A percentile compares a stretch with the other conserved stretches of the same genome.
phyloP scores from a whole-genome alignment of 139 green algal genomes.

The Gonium pectorale region DNA sequence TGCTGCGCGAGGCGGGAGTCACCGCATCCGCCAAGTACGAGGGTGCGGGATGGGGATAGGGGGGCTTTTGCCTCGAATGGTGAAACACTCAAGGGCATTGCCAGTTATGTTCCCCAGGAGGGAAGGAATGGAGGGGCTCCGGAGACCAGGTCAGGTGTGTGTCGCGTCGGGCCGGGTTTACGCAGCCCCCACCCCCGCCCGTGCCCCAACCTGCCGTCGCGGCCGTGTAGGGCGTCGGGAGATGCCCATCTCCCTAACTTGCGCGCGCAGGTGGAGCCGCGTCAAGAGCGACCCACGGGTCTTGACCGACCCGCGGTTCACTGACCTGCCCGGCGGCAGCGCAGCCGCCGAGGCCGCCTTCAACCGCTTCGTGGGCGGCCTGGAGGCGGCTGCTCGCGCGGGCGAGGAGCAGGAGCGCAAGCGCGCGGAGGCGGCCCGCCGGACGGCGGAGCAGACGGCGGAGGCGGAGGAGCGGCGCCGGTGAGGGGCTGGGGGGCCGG shows the following conservation, averaged over 20 bases:
- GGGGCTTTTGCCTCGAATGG: too few species aligned
- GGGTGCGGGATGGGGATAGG: too few species aligned
- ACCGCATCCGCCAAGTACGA: too few species aligned
- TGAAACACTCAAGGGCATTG: too few species aligned
- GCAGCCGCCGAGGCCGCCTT: constrained; percentile 36
- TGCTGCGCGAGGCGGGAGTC: constrained; percentile 42
- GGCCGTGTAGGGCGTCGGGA: too few species aligned
- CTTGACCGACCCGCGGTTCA: constrained; percentile 28
- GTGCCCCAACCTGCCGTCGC: too few species aligned
- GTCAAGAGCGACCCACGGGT: constrained; percentile 16
- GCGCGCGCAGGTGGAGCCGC: constrained; percentile 23
- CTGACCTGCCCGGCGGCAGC: neutral
- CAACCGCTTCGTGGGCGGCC: neutral
- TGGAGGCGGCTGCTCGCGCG: neutral
- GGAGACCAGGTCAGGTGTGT: too few species aligned
- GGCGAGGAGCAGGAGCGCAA: constrained; percentile 35
- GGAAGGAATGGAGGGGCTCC: too few species aligned
- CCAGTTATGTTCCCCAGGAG: too few species aligned
- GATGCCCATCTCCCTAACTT: neutral
- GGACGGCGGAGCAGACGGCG: constrained; percentile 9
- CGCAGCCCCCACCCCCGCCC: neutral
- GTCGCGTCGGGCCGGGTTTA: too few species aligned
- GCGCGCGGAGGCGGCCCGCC: constrained; percentile 31
- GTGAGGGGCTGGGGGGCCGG: neutral
- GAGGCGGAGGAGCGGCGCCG: constrained; percentile 47